Conservation (phyloP, 192 early-diverging fungal species). For the Linnemannia elongata region DNA sequence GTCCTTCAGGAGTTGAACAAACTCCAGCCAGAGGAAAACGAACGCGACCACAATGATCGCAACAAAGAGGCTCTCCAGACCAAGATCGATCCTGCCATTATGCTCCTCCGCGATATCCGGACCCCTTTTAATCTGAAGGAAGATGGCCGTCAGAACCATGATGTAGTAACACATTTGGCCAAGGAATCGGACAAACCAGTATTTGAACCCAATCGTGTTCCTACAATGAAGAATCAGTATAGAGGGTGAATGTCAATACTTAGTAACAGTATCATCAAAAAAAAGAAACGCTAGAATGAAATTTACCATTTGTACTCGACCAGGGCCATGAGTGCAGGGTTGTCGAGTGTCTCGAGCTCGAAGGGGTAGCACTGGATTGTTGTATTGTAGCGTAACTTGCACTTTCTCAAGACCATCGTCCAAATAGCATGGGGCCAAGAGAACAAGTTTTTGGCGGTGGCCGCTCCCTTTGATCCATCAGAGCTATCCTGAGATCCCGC, state of each 20-base stretch:
- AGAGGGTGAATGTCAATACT: too few species aligned
- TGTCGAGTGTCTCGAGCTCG: neutral
- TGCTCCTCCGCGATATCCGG: neutral
- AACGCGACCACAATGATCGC: slow-evolving; percentile 1
- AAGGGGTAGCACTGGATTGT: neutral
- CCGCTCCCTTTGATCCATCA: neutral
- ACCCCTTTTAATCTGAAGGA: slow-evolving; percentile 1
- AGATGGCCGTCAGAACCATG: slow-evolving; percentile 5
- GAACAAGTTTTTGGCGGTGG: neutral
- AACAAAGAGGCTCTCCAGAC: neutral
- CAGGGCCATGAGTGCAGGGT: slow-evolving; percentile 8
- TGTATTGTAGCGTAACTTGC: neutral
- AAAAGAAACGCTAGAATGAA: too few species aligned
- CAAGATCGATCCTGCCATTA: neutral
- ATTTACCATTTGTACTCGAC: slow-evolving; percentile 27
- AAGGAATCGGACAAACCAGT: slow-evolving; percentile 23
- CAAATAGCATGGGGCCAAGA: neutral
- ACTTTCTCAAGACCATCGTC: neutral
- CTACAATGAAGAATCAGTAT: neutral
- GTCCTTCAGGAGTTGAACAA: slow-evolving; percentile 5
- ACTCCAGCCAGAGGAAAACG: slow-evolving; percentile 19
- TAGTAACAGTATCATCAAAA: neutral
- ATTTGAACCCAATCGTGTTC: slow-evolving; percentile 21
- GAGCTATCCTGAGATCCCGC: neutral
- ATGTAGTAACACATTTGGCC: slow-evolving; percentile 7